Conservation (phyloP, 805 yeast genomes). For the Candida corydali region DNA sequence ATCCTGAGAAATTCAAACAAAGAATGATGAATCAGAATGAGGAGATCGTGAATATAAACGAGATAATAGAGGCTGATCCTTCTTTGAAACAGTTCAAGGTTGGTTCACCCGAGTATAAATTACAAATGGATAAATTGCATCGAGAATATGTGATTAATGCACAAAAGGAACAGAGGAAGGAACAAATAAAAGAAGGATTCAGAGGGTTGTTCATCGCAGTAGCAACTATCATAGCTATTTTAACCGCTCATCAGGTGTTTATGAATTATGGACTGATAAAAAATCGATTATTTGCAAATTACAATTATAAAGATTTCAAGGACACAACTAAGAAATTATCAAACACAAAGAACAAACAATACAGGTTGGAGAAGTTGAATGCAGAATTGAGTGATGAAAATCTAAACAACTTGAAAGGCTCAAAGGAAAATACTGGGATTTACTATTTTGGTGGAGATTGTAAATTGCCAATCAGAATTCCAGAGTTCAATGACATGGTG, state of each 20-base stretch:
- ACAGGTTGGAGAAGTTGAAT: slow-evolving; percentile 22
- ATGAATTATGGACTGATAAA: slow-evolving; percentile 41
- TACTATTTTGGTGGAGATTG: slow-evolving; percentile 34
- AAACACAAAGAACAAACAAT: slow-evolving; percentile 23
- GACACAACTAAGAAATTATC: slow-evolving; percentile 30
- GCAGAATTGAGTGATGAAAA: slow-evolving; percentile 20
- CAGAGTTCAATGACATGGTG: slow-evolving; percentile 57
- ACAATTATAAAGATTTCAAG: slow-evolving; percentile 30
- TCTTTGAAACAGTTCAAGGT: slow-evolving; percentile 21
- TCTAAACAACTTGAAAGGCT: slow-evolving; percentile 17
- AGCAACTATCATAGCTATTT: slow-evolving; percentile 31
- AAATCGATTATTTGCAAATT: slow-evolving; percentile 26
- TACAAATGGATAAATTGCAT: slow-evolving; percentile 24
- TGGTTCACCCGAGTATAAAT: slow-evolving; percentile 36
- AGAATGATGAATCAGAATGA: slow-evolving; percentile 9
- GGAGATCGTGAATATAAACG: slow-evolving; percentile 17
- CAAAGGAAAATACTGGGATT: slow-evolving; percentile 26
- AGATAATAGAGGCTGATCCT: slow-evolving; percentile 28
- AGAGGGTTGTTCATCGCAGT: slow-evolving; percentile 45
- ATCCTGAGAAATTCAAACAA: slow-evolving; percentile 10
- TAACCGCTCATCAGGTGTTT: slow-evolving; percentile 38
- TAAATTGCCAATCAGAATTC: slow-evolving; percentile 55
- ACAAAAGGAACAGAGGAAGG: slow-evolving; percentile 22
- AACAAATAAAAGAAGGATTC: slow-evolving; percentile 40
- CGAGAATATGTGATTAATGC: slow-evolving; percentile 23